A percentile compares a stretch with the other conserved stretches of the same genome.
These are phyloP conservation scores for Leucoagaricus sp. DNA, from an alignment of 1,284 basidiomycete genomes.

Conservation along the genomic window DNA sequence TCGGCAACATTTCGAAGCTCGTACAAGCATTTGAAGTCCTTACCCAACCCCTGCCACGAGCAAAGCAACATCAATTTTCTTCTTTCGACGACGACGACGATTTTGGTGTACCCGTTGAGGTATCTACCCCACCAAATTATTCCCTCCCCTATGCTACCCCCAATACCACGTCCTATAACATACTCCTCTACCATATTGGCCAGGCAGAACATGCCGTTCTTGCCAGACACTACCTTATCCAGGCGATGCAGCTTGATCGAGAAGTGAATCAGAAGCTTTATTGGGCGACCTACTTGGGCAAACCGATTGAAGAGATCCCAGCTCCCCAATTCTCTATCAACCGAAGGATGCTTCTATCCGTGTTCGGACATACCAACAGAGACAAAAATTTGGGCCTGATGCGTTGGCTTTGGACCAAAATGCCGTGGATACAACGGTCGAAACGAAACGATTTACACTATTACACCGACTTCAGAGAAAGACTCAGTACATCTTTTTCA, in stretches of 20 bases:
- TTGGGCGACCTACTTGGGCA: constrained; percentile 1
- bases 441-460: constrained; percentile 49
- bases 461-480: constrained; percentile 35
- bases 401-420: constrained; percentile 53
- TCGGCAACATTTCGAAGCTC: constrained; percentile 61
- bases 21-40: constrained; percentile 76
- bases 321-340: constrained; percentile 56
- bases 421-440: constrained; percentile 41
- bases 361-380: constrained; percentile 56
- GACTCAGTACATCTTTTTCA: constrained; percentile 19
- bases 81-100: constrained; percentile 73
- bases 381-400: constrained; percentile 56
- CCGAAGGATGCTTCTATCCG: constrained; percentile 53
- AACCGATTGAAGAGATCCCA: constrained; percentile 34
- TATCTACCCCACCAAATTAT: constrained; percentile 39
- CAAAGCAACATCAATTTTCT: constrained; percentile 44
- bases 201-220: constrained; percentile 48
- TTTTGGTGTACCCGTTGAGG: constrained; percentile 47
- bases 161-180: constrained; percentile 69
- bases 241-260: constrained; percentile 55
- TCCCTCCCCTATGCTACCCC: constrained; percentile 52
- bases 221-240: constrained; percentile 69
- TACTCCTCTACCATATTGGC: constrained; percentile 59
- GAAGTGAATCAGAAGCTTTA: constrained; percentile 33
- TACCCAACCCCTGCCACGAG: constrained; percentile 61